Percentiles rank a stretch among this genome's conserved stretches.
Conservation (phyloP, 2,329 filamentous ascomycete genomes). For the Podosphaera leucotricha region DNA sequence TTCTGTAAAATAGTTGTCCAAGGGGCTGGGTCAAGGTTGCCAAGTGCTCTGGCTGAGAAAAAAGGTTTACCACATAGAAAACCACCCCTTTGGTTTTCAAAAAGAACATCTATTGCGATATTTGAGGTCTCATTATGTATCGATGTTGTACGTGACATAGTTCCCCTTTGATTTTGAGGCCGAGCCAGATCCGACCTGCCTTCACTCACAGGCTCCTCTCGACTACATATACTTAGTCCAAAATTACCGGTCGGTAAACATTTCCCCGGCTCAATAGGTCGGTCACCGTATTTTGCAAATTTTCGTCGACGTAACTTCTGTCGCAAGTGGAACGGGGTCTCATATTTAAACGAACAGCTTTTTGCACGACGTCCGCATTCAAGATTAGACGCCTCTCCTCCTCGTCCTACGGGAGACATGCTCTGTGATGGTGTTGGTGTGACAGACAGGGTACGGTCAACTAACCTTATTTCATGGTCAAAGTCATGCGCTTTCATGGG, state of each 20-base stretch:
- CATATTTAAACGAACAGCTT: constrained; percentile 8
- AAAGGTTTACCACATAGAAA: constrained; percentile 74
- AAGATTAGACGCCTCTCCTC: constrained; percentile 4
- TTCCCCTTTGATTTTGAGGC: constrained; percentile 1
- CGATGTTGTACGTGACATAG: constrained; percentile 1
- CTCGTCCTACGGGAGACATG: constrained; percentile 3
- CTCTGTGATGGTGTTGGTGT: constrained; percentile 4
- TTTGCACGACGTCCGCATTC: constrained; percentile 10
- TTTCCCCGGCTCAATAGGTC: constrained; percentile 3
- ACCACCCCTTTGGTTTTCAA: constrained; percentile 82
- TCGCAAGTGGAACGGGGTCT: constrained; percentile 6
- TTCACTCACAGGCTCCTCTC: constrained; percentile 4
- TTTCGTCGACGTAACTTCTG: constrained; percentile 11
- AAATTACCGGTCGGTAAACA: not conserved
- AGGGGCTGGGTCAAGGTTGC: constrained; percentile 61
- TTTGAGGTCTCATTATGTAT: constrained; percentile 17
- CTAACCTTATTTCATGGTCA: constrained; percentile 46
- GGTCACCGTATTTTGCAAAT: constrained; percentile 16
- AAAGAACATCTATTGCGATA: constrained; percentile 60
- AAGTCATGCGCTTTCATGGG: constrained; percentile 22
- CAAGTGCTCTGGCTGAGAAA: constrained; percentile 70
- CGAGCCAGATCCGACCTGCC: not conserved
- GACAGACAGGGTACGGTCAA: constrained; percentile 22
- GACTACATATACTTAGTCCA: no score
- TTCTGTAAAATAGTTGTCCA: constrained; percentile 57